Evolutionary conservation across 441 rosid species (phyloP).

Genomic region (Gossypium gossypioides): DNA sequence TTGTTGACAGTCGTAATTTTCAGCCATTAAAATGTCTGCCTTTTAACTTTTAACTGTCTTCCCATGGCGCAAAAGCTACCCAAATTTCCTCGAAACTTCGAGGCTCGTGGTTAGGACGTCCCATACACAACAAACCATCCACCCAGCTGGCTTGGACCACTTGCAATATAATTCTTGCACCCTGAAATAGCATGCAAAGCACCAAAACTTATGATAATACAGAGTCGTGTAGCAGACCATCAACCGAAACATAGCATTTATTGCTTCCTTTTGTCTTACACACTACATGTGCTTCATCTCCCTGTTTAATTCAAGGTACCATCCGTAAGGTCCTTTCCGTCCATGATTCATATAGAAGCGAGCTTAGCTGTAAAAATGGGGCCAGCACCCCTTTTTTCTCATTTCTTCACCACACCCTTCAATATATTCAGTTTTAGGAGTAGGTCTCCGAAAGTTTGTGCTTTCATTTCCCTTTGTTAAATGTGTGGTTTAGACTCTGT

Average conservation of each 20-base stretch:
- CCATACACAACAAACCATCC: background rate
- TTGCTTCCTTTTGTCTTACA: background rate
- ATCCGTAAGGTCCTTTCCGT: background rate
- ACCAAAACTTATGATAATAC: background rate
- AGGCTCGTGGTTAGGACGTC: conserved; percentile 9
- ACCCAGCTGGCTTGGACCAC: conserved; percentile 10
- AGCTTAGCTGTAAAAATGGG: background rate
- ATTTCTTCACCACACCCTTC: background rate
- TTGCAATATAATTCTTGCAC: background rate
- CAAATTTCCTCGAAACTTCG: background rate
- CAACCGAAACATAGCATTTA: background rate
- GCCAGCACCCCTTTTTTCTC: background rate
- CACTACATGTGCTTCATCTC: background rate
- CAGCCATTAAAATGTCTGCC: background rate
- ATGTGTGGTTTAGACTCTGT: background rate
- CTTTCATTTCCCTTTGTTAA: background rate
- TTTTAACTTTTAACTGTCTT: background rate
- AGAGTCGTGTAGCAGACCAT: background rate
- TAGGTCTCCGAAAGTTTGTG: background rate
- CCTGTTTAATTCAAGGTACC: background rate
- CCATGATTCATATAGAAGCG: background rate
- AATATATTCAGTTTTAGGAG: background rate
- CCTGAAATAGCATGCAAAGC: background rate
- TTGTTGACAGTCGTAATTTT: background rate
- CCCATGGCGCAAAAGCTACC: background rate